Base-by-base conservation (phyloP, 192 early-diverging fungal genomes). In the Chytriomyces sp. region DNA sequence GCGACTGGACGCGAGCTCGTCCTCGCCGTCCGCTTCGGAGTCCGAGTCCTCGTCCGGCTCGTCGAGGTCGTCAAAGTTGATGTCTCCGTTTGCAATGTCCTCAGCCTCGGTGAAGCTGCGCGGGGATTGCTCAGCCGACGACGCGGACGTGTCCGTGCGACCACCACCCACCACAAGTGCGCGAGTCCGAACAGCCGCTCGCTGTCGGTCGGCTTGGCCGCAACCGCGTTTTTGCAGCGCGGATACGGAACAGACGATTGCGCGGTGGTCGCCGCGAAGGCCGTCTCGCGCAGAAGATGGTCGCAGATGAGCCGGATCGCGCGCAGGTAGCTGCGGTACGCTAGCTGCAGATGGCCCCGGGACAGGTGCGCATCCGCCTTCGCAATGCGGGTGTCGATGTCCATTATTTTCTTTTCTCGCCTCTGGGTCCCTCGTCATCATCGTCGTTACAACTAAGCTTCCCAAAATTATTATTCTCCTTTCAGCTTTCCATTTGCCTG, bases 91-190 rank as follows among this genome's bases (percentile, higher is more conserved):
- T n/a, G 39, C 52, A 40, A 74, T 74, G 32, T 74, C 73, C 38
- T 74, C 73, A 5, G 52, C 73, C 61, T 74, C 73, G 19, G 73
- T 74, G 63, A 74, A 74, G 49, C 73, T 74, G 55, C 25, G 14
- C 22, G 17, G 7, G 26, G 34, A 25, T 39, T 19, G 36, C 31
- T n/a, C n/a, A n/a, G n/a, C 17, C 10, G 12, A 4, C n/a, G 7
- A n/a, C 30, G 7, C 34, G 67, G 14, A 55, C 58, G 31, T 31
- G 31, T 2, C 0, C 25, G 33, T 12, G 52, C n/a, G 36, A 26
- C 1, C 0, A 52, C 56, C 52, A 2, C 14, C 26, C 26, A 74
- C 73, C 73, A 74, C 34, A 74, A 28, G 58, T 74, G 73, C 25
- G 73, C 73, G 28, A 74, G 55, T 12, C 73, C 73, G 44, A 74